phyloP scores from a whole-genome alignment of 805 yeast genomes.

The Maudiozyma bulderi region DNA sequence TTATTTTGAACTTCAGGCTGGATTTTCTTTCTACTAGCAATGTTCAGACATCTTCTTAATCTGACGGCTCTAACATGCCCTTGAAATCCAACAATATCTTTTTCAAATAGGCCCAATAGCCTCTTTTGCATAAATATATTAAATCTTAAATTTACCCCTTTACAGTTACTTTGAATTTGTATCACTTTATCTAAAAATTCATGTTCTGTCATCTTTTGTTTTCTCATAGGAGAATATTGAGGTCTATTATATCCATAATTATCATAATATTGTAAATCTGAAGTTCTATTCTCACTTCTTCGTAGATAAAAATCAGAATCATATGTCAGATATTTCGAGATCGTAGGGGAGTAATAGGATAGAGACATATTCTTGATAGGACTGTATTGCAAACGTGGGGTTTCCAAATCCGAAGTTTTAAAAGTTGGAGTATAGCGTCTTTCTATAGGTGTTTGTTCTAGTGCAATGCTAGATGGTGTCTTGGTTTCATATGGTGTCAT shows the following conservation, averaged over 20 bases:
- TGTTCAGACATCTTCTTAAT: conserved; percentile 1
- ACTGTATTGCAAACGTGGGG: conserved; percentile 19
- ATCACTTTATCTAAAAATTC: conserved; percentile 31
- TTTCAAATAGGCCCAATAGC: conserved; percentile 48
- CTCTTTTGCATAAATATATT: conserved; percentile 52
- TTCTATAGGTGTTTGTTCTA: background rate
- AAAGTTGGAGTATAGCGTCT: conserved; percentile 6
- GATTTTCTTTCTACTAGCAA: background rate
- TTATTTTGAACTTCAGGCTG: conserved; percentile 6
- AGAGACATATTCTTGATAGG: conserved; percentile 19
- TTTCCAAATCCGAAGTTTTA: conserved; percentile 4
- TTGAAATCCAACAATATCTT: conserved; percentile 41
- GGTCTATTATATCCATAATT: conserved; percentile 16
- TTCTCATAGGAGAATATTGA: conserved; percentile 24
- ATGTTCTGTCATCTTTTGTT: conserved; percentile 22
- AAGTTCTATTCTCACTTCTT: conserved; percentile 21
- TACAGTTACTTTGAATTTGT: conserved; percentile 55
- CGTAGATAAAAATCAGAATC: conserved; percentile 22
- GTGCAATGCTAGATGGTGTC: no score
- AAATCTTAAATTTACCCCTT: conserved; percentile 63
- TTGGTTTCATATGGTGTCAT: background rate
- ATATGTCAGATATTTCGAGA: conserved; percentile 21
- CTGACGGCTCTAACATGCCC: conserved; percentile 43
- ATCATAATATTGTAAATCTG: conserved; percentile 18
- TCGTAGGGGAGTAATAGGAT: conserved; percentile 28